Percentiles rank a stretch among this genome's conserved stretches.
These are phyloP conservation scores for Oryza glaberrima DNA, from an alignment of 176 grass and related monocot genomes.

Conservation along the genomic window DNA sequence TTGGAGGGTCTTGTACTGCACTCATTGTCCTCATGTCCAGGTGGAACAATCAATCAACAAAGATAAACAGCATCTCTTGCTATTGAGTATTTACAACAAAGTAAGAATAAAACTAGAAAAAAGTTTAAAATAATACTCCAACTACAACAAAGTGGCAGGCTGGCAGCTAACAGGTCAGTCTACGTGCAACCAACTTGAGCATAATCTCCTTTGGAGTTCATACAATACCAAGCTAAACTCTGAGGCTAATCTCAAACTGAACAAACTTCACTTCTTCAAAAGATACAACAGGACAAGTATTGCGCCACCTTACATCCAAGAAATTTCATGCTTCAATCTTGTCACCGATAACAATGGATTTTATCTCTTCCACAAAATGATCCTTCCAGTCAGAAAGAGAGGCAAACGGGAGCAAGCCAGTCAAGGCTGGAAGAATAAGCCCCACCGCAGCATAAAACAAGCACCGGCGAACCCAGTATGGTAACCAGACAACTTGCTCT, in stretches of 20 bases:
- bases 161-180: neutral
- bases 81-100: slow-evolving; percentile 17
- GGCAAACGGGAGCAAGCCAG: slow-evolving; percentile 89
- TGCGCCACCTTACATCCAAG: neutral
- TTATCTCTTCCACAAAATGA: slow-evolving; percentile 60
- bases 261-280: slow-evolving; percentile 15
- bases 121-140: neutral
- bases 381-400: slow-evolving; percentile 58
- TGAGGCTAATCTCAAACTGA: slow-evolving; percentile 9
- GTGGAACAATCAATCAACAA: neutral
- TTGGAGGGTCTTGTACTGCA: too few relatives aligned
- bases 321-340: slow-evolving; percentile 56
- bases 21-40: too few relatives aligned
- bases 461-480: slow-evolving; percentile 69
- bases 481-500: slow-evolving; percentile 38
- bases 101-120: slow-evolving; percentile 5
- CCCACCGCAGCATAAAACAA: slow-evolving; percentile 67
- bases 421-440: slow-evolving; percentile 62
- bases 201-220: neutral
- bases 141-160: slow-evolving; percentile 3
- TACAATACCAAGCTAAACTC: slow-evolving; percentile 12
- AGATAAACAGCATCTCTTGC: neutral
- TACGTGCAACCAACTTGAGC: neutral
- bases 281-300: neutral
- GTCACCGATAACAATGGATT: slow-evolving; percentile 35